Evolutionary conservation across 2,329 filamentous ascomycete species (phyloP).

Genomic region (Pyrenochaeta sp.): DNA sequence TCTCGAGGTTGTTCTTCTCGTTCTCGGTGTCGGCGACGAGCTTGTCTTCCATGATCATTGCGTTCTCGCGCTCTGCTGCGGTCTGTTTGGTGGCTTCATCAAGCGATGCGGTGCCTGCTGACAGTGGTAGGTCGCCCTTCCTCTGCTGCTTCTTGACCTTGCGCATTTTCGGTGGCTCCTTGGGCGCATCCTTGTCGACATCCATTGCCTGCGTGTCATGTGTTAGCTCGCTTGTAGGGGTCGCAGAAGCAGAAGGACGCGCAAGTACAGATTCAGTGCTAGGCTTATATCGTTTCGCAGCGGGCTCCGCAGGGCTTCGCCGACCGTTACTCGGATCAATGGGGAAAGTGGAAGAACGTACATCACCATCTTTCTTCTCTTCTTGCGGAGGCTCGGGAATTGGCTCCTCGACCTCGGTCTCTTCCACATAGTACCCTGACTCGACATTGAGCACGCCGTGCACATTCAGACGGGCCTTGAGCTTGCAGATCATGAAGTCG

Average conservation of each 20-base stretch:
- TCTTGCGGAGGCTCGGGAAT: conserved; percentile 72
- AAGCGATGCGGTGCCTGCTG: conserved; percentile 81
- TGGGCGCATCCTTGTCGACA: conserved; percentile 49
- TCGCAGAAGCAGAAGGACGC: conserved; percentile 36
- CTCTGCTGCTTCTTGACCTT: conserved; percentile 99
- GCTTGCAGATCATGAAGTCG: conserved; percentile 99
- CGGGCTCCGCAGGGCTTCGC: conserved; percentile 32
- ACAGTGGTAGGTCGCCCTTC: conserved; percentile 93
- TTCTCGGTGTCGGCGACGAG: conserved; percentile 97
- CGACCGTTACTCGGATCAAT: conserved; percentile 31
- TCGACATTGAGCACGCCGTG: conserved; percentile 97
- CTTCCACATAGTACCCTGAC: conserved; percentile 97
- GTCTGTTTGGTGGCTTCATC: conserved; percentile 72
- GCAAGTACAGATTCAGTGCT: conserved; percentile 32
- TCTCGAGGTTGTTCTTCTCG: conserved; percentile 99
- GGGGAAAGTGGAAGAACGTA: conserved; percentile 61
- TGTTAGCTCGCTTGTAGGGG: conserved; percentile 38
- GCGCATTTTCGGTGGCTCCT: conserved; percentile 76
- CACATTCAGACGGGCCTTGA: conserved; percentile 95
- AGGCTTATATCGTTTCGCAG: conserved; percentile 45
- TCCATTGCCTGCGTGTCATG: conserved; percentile 48
- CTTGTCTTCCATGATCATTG: conserved; percentile 98
- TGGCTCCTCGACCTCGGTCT: conserved; percentile 95
- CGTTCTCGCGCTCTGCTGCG: conserved; percentile 81
- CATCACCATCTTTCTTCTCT: conserved; percentile 71